phyloP scores from a whole-genome alignment of 2,329 filamentous ascomycete species.

The Colletotrichum echinochloae region DNA sequence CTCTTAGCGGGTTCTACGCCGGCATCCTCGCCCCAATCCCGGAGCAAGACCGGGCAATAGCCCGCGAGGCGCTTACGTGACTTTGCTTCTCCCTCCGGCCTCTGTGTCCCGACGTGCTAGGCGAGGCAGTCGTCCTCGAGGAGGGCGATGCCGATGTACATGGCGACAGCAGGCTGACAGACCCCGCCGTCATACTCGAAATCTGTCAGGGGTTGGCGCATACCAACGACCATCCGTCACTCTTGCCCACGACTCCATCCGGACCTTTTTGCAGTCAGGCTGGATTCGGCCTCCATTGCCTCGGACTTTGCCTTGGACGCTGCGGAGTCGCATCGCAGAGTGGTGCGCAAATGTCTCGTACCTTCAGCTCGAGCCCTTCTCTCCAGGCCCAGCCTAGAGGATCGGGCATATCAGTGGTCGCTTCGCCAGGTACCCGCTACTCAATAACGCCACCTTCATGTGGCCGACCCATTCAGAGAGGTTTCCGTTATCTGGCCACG shows the following conservation, averaged over 20 bases:
- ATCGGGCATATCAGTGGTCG: slow-evolving; percentile 12
- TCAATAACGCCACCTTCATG: slow-evolving; percentile 39
- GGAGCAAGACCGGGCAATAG: slow-evolving; percentile 43
- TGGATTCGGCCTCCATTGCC: slow-evolving; percentile 42
- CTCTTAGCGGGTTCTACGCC: slow-evolving; percentile 44
- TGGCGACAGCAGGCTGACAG: slow-evolving; percentile 43
- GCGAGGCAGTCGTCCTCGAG: slow-evolving; percentile 46
- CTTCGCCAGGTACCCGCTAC: slow-evolving; percentile 36
- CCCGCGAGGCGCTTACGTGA: slow-evolving; percentile 45
- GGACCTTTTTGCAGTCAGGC: slow-evolving; percentile 42
- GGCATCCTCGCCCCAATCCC: slow-evolving; percentile 44
- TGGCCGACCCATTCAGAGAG: slow-evolving; percentile 45
- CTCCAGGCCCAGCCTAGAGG: slow-evolving; percentile 34
- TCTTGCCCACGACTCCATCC: slow-evolving; percentile 45
- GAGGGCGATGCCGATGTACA: slow-evolving; percentile 44
- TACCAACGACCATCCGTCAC: slow-evolving; percentile 36
- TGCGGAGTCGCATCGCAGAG: slow-evolving; percentile 35
- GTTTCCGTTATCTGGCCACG: slow-evolving; percentile 1
- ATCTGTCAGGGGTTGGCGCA: slow-evolving; percentile 43
- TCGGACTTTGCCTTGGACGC: slow-evolving; percentile 43
- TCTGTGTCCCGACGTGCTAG: slow-evolving; percentile 44
- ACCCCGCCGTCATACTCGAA: slow-evolving; percentile 40
- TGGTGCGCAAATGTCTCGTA: slow-evolving; percentile 45
- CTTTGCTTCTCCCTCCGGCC: slow-evolving; percentile 46
- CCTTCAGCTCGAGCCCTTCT: slow-evolving; percentile 41